A percentile compares a stretch with the other conserved stretches of the same genome.
These are phyloP conservation scores for Apiosordaria backusii DNA, from an alignment of 495 filamentous ascomycete species.

Conservation along the genomic window DNA sequence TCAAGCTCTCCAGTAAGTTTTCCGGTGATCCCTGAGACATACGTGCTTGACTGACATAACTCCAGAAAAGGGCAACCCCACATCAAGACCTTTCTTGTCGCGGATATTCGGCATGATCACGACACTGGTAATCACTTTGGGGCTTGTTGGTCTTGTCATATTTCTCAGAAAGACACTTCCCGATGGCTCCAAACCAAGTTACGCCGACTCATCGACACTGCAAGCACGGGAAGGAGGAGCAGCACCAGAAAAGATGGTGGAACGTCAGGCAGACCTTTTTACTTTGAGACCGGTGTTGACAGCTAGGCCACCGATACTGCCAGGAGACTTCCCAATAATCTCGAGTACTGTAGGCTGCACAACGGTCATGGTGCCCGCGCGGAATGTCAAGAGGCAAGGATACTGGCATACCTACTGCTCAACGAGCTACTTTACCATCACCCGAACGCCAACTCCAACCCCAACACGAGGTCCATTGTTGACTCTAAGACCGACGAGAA, in stretches of 20 bases:
- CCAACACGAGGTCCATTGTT: background rate
- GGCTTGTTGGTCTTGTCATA: background rate
- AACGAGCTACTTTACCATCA: constrained; percentile 5
- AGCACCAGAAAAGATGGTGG: background rate
- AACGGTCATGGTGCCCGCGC: background rate
- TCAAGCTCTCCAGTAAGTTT: constrained; percentile 4
- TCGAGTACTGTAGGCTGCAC: constrained; percentile 3
- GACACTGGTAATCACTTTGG: background rate
- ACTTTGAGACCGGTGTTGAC: background rate
- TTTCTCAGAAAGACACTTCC: constrained; percentile 5
- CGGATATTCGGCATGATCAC: background rate
- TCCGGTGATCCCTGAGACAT: background rate
- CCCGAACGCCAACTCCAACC: background rate
- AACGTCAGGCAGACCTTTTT: background rate
- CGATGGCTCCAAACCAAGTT: constrained; percentile 3
- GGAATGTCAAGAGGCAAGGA: background rate
- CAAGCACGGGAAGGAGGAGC: background rate
- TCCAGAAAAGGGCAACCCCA: constrained; percentile 5
- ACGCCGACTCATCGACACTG: background rate
- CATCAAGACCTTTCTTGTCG: constrained; percentile 3
- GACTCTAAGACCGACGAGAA: background rate
- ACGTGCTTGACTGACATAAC: background rate
- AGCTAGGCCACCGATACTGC: background rate
- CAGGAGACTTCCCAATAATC: background rate
- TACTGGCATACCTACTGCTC: background rate